Percentiles rank a stretch among this genome's conserved stretches.
Conservation (phyloP, 2,329 filamentous ascomycete species). For the Plenodomus tracheiphilus region DNA sequence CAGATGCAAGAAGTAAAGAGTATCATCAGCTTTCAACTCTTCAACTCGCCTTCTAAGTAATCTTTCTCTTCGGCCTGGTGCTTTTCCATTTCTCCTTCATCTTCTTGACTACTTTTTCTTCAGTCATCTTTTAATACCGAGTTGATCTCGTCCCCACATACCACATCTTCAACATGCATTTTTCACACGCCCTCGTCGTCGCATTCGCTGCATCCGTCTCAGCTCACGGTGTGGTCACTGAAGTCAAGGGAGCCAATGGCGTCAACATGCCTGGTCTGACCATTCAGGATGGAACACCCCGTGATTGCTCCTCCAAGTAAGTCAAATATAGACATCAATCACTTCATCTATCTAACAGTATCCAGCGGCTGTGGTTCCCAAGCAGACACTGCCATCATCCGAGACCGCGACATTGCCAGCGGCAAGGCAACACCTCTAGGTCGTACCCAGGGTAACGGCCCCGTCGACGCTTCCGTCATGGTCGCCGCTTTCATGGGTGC, state of each 20-base stretch:
- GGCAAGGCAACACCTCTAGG: slow-evolving; percentile 62
- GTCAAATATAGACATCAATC: neutral
- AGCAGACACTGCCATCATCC: slow-evolving; percentile 70
- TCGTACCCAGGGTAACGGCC: slow-evolving; percentile 64
- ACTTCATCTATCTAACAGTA: slow-evolving; percentile 13
- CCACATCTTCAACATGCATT: slow-evolving; percentile 26
- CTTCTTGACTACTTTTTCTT: slow-evolving; percentile 8
- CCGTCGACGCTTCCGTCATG: slow-evolving; percentile 62
- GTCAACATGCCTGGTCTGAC: slow-evolving; percentile 65
- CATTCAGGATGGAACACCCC: slow-evolving; percentile 68
- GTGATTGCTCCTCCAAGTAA: slow-evolving; percentile 62
- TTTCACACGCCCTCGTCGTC: slow-evolving; percentile 30
- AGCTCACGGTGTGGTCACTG: slow-evolving; percentile 62
- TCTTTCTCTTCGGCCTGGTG: slow-evolving; percentile 22
- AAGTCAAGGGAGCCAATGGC: slow-evolving; percentile 62
- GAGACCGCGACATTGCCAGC: slow-evolving; percentile 60
- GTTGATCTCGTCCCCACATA: slow-evolving; percentile 19
- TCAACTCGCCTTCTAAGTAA: slow-evolving; percentile 8
- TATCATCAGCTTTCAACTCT: slow-evolving; percentile 22
- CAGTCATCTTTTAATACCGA: slow-evolving; percentile 6
- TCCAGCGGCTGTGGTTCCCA: slow-evolving; percentile 61
- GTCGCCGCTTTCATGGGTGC: slow-evolving; percentile 63
- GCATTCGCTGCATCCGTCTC: slow-evolving; percentile 49
- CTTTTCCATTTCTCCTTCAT: slow-evolving; percentile 16
- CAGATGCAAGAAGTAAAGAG: too few species aligned